A percentile compares a stretch with the other conserved stretches of the same genome.
Evolutionary conservation across 1,284 basidiomycete genomes (phyloP).

Genomic region (Hemileia vastatrix): DNA sequence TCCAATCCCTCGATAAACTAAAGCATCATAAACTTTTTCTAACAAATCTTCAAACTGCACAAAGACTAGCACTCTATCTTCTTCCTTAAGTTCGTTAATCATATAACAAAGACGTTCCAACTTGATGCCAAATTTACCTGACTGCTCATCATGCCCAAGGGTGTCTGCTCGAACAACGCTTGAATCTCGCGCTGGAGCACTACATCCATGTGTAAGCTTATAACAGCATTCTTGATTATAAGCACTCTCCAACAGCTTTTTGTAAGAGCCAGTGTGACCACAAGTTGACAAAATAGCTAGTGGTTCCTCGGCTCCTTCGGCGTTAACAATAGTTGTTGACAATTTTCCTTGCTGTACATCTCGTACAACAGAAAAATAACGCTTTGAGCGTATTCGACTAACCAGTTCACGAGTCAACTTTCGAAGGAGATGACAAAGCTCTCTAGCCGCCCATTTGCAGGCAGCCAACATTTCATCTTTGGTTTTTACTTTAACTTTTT

Average conservation of each 20-base stretch:
- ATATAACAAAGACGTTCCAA: slow-evolving; percentile 71
- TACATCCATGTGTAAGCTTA: slow-evolving; percentile 53
- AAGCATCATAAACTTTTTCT: slow-evolving; percentile 75
- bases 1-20: slow-evolving; percentile 60
- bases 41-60: slow-evolving; percentile 88
- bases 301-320: slow-evolving; percentile 56
- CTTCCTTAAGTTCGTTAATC: slow-evolving; percentile 64
- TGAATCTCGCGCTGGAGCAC: slow-evolving; percentile 59
- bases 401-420: slow-evolving; percentile 74
- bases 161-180: slow-evolving; percentile 74
- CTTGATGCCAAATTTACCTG: slow-evolving; percentile 76
- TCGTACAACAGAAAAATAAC: slow-evolving; percentile 81
- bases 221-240: slow-evolving; percentile 72
- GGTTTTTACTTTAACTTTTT: slow-evolving; percentile 34
- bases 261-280: slow-evolving; percentile 70
- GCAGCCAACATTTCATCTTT: slow-evolving; percentile 46
- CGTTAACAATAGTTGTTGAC: slow-evolving; percentile 37
- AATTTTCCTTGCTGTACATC: slow-evolving; percentile 58
- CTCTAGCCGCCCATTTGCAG: slow-evolving; percentile 67
- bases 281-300: slow-evolving; percentile 79
- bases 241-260: slow-evolving; percentile 62
- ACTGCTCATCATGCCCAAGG: slow-evolving; percentile 71
- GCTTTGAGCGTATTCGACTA: slow-evolving; percentile 72
- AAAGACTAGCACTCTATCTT: slow-evolving; percentile 78
- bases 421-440: slow-evolving; percentile 73